Base-by-base conservation (phyloP, 164 flowering plant species). In the Tetrastigma voinierianum region DNA sequence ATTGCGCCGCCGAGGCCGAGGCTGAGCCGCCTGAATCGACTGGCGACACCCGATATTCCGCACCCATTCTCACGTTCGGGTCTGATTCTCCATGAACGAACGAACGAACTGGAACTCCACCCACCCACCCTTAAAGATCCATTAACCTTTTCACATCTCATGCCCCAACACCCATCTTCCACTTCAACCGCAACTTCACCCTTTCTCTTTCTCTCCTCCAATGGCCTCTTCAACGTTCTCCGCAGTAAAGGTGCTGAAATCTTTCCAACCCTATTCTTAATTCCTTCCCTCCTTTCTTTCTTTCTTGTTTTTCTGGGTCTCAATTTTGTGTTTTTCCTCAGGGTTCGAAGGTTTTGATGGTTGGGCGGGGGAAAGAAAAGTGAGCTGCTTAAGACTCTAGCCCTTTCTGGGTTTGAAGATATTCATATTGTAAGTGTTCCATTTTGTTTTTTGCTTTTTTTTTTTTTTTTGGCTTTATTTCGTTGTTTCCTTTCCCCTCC, bases 331-430 rank as follows among this genome's bases (percentile, higher is more conserved):
- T 47, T 32, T 51, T 51, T 64, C 67, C 69, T 53, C 57, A 95
- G 98, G 86, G 84, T 15, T 81, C 96, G 61, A 95, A 90, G 70
- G 92, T 94, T 70, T 79, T 94, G 58, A 91, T 94, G 98, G 98
- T 94, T 45, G 98, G 6, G 98, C 98, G 0, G 98, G 98, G 13
- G 98, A 97, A 15, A 95, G 91, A 56, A 97, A 97, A 18, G 98
- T 65, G 98, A 95, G 82, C 88, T 95, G 45, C 93, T 95, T 60
- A 95, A 95, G 80, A 95, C 97, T 59, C 90, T 95, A 2, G 96
- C 90, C 62, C 91, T 95, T 51, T 89, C 98, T 51, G 97, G 97
- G n/a, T 95, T 91, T 61, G 71, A 75, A 59, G 96, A 95, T 69
- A 95, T 95, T 69, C 98, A 95, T 71, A 92, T 95, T 59, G 98